Percentiles rank a stretch among this genome's conserved stretches.
These are phyloP conservation scores for Phytophthora crassamura DNA, from an alignment of 352 stramenopile species.

Conservation along the genomic window DNA sequence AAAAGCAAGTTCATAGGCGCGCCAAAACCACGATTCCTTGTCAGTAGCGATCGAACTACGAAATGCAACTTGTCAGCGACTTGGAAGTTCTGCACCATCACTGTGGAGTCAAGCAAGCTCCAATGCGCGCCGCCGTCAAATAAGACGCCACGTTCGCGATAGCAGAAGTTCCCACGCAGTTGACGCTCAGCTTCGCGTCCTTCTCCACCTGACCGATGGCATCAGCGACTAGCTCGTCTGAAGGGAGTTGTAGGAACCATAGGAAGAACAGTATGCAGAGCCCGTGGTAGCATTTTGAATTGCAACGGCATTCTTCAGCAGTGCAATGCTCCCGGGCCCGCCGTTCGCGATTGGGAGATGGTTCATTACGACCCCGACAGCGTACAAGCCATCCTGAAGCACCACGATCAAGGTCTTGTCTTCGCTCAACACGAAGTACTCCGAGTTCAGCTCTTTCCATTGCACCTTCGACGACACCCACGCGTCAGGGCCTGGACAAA, in stretches of 20 bases:
- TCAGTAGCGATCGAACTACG: too few relatives aligned
- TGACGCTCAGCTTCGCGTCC: neutral
- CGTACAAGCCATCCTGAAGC: neutral
- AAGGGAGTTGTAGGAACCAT: too few relatives aligned
- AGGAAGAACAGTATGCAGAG: too few relatives aligned
- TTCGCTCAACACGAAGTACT: neutral
- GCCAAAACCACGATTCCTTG: too few relatives aligned
- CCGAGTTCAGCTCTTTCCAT: neutral
- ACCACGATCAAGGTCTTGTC: neutral
- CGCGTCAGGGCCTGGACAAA: too few relatives aligned
- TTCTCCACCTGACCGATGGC: neutral
- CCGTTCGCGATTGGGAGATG: neutral
- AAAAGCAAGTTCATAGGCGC: too few relatives aligned
- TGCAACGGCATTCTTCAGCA: neutral
- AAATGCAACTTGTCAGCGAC: too few relatives aligned
- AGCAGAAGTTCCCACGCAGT: neutral
- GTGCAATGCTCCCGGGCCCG: neutral
- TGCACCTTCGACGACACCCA: neutral
- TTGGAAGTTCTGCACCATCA: too few relatives aligned
- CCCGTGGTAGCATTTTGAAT: neutral
- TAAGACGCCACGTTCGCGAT: neutral
- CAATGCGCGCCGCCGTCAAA: neutral
- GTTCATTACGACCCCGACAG: neutral
- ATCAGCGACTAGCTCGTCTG: too few relatives aligned
- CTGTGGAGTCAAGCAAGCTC: too few relatives aligned